These are phyloP conservation scores for Alnus rubra DNA, from an alignment of 306 rosid species.

Conservation along the genomic window DNA sequence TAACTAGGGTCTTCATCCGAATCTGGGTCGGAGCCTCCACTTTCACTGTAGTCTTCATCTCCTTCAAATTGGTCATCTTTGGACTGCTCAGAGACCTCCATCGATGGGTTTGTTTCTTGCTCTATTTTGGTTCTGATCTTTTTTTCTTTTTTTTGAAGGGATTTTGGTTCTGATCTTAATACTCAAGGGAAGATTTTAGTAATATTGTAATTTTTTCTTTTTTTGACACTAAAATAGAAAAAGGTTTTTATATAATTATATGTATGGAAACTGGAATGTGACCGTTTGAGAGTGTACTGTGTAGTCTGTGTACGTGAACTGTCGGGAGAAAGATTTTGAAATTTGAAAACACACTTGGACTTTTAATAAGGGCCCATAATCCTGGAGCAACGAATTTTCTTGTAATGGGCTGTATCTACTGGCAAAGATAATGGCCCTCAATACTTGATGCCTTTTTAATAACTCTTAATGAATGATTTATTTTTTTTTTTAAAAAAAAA, in stretches of 20 bases:
- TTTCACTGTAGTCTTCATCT: slow-evolving; percentile 24
- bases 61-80: slow-evolving; percentile 7
- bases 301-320: no score
- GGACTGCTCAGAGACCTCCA: slow-evolving; percentile 35
- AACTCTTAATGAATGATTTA: no score
- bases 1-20: slow-evolving; percentile 45
- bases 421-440: neutral
- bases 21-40: slow-evolving; percentile 42
- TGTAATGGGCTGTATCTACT: neutral
- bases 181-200: neutral
- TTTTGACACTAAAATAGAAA: no score
- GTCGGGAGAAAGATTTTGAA: neutral
- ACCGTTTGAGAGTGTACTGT: neutral
- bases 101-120: slow-evolving; percentile 27
- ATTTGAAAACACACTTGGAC: neutral
- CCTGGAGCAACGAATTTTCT: neutral
- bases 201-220: no score
- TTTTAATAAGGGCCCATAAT: neutral
- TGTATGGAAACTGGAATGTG: neutral
- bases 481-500: no score
- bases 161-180: neutral
- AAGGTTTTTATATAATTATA: no score
- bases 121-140: neutral
- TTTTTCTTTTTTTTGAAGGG: no score
- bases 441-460: no score